These are phyloP conservation scores for Micractinium sp. DNA, from an alignment of 139 green algal species.

Conservation along the genomic window DNA sequence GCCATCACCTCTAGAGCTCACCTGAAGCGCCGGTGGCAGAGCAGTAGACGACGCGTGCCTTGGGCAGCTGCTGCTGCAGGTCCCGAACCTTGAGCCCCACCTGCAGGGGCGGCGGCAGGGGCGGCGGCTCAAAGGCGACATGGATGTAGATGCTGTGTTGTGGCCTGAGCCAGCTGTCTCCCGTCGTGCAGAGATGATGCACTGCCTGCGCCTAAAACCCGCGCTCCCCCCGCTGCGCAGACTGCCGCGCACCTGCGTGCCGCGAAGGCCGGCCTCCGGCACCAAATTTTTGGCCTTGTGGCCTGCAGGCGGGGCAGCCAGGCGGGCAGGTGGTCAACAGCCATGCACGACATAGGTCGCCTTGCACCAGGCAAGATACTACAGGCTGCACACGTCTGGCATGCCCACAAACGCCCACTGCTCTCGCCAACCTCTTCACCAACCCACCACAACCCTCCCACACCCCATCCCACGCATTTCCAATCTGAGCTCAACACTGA, in stretches of 20 bases:
- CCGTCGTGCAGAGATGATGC: background rate
- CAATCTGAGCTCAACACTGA: no score
- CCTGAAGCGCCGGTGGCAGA: slow-evolving; percentile 77
- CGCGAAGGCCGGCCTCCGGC: slow-evolving; percentile 49
- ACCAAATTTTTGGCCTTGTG: slow-evolving; percentile 91
- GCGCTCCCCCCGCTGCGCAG: no score
- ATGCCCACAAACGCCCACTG: background rate
- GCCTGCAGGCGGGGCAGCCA: background rate
- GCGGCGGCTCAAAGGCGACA: no score
- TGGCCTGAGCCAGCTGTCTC: background rate
- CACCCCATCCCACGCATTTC: no score
- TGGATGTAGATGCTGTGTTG: no score
- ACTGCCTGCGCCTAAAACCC: background rate
- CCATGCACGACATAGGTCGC: no score
- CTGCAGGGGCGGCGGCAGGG: background rate
- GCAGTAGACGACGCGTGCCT: slow-evolving; percentile 85
- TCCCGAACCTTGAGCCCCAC: slow-evolving; percentile 66
- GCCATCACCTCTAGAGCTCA: slow-evolving; percentile 29
- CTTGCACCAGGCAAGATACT: no score
- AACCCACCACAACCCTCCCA: no score
- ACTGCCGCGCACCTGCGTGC: background rate
- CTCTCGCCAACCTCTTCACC: no score
- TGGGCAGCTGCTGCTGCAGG: slow-evolving; percentile 70
- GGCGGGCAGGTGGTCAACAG: background rate
- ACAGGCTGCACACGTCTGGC: no score